Evolutionary conservation across 495 filamentous ascomycete species (phyloP), one percentile per base, ranked within the genome.

Genomic region (Lasiosphaeria miniovina): DNA sequence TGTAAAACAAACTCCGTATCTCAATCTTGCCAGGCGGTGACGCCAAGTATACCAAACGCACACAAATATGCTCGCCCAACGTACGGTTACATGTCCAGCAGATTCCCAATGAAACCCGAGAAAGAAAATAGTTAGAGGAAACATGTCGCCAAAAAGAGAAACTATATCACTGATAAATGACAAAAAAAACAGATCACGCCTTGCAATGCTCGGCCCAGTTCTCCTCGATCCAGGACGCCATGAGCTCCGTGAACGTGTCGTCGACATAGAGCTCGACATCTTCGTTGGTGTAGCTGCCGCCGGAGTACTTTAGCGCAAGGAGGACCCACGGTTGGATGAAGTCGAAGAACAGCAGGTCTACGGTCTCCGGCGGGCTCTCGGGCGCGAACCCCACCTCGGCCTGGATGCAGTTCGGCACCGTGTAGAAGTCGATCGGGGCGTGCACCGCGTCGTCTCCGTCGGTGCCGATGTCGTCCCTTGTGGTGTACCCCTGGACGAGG

Each of bases 381-480:
- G 70, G 69, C 1, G 83, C 74, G 59, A 90, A 85, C 2, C 67
- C 75, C 38, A 89, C 77, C 50, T 86, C 68, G 1, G 86, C 70
- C 66, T 90, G 88, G 60, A 98, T 84, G 68, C 86, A 88, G 68
- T 96, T 96, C 2, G 93, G 93, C 11, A 94, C 83, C 4, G 72
- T 67, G 71, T 94, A 92, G 69, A 89, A 90, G 33, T 80, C 71
- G 45, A 97, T 86, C 6, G 80, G 79, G 0, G 81, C 75, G 66
- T 98, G 94, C 1, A 96, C 64, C 0, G 93, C 93, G 69, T 98
- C 94, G 69, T 98, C 94, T 52, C 94, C 95, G 62, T 94, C 88
- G n/a, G 75, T 69, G 46, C 93, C 91, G 2, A 82, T 85, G 65
- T 93, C 93, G 70, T 98, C 94, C 43, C 75, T 75, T 11, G 94